Evolutionary conservation across 106 monocot genomes (phyloP), one percentile per base, ranked within the genome.

Genomic region (Dendrobium chrysotoxum): DNA sequence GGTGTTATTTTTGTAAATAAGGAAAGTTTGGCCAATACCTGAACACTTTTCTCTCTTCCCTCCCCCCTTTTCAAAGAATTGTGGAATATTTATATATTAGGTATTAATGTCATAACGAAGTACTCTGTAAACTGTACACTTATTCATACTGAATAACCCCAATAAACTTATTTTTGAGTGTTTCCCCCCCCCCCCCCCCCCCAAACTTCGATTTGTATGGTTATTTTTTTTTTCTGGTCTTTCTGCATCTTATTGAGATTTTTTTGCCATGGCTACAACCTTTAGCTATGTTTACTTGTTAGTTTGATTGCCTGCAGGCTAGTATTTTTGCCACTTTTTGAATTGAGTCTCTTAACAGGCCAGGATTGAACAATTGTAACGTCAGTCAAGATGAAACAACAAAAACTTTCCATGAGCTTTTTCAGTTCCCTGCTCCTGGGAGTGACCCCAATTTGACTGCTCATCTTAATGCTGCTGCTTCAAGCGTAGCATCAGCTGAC

Each of bases 351-450:
- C 72, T 80, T 87, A 58, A 7, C 57, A 95, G 95, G 80, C 88
- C 92, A 68, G 92, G 92, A 78, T 78, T 85, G 90, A 95, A 95
- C 74, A 95, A 81, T 21, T 95, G 95, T 28, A 78, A 53, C 44
- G 44, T 95, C 26, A 86, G 90, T 75, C 92, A 95, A 82, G 95
- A 92, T 39, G 95, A 88, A 79, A 92, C 92, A 20, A 92, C 85
- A 77, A 87, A 80, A 82, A 90, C 88, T 82, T 80, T 90, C 44
- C 81, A 87, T 84, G 90, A 88, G 44, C 83, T 88, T 8, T 92
- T 84, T 81, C 70, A 84, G 76, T 80, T 72, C 21, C 86, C 88
- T 76, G 78, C 74, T 21, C 79, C 90, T 70, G 85, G 72, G 28
- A 81, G 13, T 74, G 81, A 72, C 23, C 76, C 77, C 82, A 54